Conservation (phyloP, 805 yeast genomes). For the Saturnispora besseyi region DNA sequence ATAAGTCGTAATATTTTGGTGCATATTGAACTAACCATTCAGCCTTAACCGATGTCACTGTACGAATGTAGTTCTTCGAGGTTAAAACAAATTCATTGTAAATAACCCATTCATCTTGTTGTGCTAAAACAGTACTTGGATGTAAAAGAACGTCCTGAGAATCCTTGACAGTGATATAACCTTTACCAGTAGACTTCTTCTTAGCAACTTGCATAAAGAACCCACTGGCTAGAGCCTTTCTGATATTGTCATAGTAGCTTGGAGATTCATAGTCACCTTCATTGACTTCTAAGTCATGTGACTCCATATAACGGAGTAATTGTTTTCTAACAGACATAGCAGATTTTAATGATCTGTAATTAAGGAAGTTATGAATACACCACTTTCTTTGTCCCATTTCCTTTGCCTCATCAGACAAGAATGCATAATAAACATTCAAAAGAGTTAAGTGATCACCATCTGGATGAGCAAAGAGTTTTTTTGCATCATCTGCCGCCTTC, state of each 20-base stretch:
- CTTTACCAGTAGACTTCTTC: conserved; percentile 70
- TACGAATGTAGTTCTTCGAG: conserved; percentile 85
- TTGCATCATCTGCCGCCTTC: conserved; percentile 86
- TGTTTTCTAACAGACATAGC: conserved; percentile 87
- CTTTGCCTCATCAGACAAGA: conserved; percentile 63
- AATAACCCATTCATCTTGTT: conserved; percentile 85
- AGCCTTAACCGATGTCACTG: conserved; percentile 83
- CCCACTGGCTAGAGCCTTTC: conserved; percentile 85
- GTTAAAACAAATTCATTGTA: conserved; percentile 95
- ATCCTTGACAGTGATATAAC: conserved; percentile 88
- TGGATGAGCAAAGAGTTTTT: conserved; percentile 79
- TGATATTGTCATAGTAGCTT: conserved; percentile 62
- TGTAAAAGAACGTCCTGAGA: conserved; percentile 93
- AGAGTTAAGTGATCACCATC: conserved; percentile 93
- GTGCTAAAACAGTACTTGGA: conserved; percentile 86
- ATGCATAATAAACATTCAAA: conserved; percentile 80
- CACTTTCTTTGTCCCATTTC: conserved; percentile 63
- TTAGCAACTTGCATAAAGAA: conserved; percentile 98
- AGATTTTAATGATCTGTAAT: conserved; percentile 71
- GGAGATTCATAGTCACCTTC: conserved; percentile 61
- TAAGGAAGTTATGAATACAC: conserved; percentile 87
- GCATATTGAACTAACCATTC: conserved; percentile 87
- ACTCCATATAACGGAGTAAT: conserved; percentile 73
- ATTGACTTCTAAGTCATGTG: conserved; percentile 62
- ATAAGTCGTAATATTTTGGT: conserved; percentile 59